These are phyloP conservation scores for Candida silvicultrix DNA, from an alignment of 805 yeast species.

Conservation along the genomic window DNA sequence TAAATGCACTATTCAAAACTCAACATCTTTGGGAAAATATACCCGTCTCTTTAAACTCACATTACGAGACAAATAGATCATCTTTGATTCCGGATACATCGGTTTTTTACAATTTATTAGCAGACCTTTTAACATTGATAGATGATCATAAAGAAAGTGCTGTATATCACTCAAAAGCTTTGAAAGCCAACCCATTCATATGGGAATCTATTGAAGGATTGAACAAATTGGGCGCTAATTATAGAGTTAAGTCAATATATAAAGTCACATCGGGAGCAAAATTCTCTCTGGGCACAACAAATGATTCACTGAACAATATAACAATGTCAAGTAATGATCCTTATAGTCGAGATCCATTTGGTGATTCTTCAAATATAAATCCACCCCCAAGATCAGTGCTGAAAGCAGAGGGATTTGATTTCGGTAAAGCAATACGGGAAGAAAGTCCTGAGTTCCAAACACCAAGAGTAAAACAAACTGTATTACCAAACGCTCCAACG, in stretches of 20 bases:
- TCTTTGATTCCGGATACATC: conserved; percentile 56
- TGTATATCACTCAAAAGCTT: conserved; percentile 59
- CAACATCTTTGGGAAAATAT: conserved; percentile 30
- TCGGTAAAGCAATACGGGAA: not conserved
- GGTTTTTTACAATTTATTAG: conserved; percentile 60
- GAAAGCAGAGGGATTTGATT: conserved; percentile 4
- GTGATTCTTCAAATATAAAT: conserved; percentile 17
- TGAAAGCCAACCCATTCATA: conserved; percentile 69
- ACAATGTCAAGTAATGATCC: not conserved
- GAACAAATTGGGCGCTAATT: conserved; percentile 63
- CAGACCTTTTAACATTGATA: conserved; percentile 51
- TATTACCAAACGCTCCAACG: conserved; percentile 33
- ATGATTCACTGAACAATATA: not conserved
- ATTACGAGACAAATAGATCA: conserved; percentile 32
- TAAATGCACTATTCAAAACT: conserved; percentile 38
- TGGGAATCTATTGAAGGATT: conserved; percentile 84
- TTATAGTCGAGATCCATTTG: conserved; percentile 22
- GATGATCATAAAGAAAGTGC: conserved; percentile 64
- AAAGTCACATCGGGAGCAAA: conserved; percentile 18
- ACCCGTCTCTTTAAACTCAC: conserved; percentile 9
- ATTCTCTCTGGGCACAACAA: conserved; percentile 7
- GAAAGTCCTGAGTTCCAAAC: conserved; percentile 30
- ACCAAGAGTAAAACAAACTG: conserved; percentile 31
- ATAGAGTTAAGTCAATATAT: conserved; percentile 53
- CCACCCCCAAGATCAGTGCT: not conserved